phyloP scores from a whole-genome alignment of 495 filamentous ascomycete species.

The Choiromyces venosus region DNA sequence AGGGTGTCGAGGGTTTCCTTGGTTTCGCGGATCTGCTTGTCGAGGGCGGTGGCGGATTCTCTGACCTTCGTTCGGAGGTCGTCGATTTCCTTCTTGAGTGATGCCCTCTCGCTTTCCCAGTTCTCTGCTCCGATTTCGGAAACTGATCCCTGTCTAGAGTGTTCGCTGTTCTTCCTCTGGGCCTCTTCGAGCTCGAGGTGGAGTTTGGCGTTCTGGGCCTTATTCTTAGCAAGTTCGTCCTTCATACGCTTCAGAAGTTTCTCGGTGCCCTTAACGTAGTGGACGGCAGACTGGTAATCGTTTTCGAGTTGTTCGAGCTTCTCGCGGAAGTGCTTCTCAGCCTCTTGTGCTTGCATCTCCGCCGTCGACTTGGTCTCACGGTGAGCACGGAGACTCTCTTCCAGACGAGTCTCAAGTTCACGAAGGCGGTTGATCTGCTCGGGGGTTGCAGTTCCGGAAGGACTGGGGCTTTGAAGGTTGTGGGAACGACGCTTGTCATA shows the following conservation, averaged over 20 bases:
- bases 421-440: constrained; percentile 68
- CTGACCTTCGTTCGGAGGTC: constrained; percentile 62
- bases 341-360: constrained; percentile 73
- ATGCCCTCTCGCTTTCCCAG: constrained; percentile 73
- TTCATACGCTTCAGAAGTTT: constrained; percentile 99
- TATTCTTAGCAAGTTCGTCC: constrained; percentile 84
- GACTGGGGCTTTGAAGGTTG: constrained; percentile 48
- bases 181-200: constrained; percentile 70
- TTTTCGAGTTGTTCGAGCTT: constrained; percentile 89
- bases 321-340: constrained; percentile 77
- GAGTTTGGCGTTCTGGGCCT: constrained; percentile 73
- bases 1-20: constrained; percentile 60
- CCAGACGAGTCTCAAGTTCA: constrained; percentile 87
- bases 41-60: constrained; percentile 59
- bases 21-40: constrained; percentile 62
- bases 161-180: constrained; percentile 48
- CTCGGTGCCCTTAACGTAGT: constrained; percentile 97
- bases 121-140: constrained; percentile 48
- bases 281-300: constrained; percentile 98
- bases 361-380: constrained; percentile 72
- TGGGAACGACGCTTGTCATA: constrained; percentile 45
- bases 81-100: constrained; percentile 61
- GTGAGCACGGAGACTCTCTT: constrained; percentile 68
- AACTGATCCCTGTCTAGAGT: constrained; percentile 40
- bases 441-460: constrained; percentile 68